A percentile compares a stretch with the other conserved stretches of the same genome.
These are phyloP conservation scores for Fusarium ramigenum DNA, from an alignment of 2,329 filamentous ascomycete species.

Conservation along the genomic window DNA sequence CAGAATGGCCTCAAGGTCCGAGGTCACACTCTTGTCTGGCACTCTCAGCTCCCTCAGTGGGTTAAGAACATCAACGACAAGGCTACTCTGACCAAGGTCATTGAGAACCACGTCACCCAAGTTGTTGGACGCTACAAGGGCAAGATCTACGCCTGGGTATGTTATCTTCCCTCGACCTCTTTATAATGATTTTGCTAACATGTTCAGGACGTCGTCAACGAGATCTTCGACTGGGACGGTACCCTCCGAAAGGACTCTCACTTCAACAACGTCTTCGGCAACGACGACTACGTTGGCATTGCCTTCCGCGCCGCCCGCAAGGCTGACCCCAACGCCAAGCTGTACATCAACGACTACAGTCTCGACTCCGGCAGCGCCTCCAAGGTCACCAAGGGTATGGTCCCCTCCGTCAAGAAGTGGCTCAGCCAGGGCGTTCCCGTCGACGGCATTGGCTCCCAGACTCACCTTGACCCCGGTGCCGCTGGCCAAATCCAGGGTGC, in stretches of 20 bases:
- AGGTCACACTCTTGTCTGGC: constrained; percentile 74
- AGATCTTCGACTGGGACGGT: constrained; percentile 72
- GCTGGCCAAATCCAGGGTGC: constrained; percentile 55
- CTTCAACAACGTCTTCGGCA: constrained; percentile 74
- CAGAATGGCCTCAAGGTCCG: constrained; percentile 64
- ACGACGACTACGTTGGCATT: constrained; percentile 75
- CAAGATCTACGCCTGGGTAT: constrained; percentile 56
- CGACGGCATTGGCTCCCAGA: constrained; percentile 66
- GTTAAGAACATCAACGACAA: constrained; percentile 65
- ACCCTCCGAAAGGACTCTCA: constrained; percentile 64
- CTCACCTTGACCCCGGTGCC: constrained; percentile 55
- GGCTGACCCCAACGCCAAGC: constrained; percentile 72
- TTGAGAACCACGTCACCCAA: constrained; percentile 67
- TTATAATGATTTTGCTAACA: constrained; percentile 34
- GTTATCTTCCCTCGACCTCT: rapidly evolving
- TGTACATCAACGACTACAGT: constrained; percentile 82
- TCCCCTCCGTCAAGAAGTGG: constrained; percentile 70
- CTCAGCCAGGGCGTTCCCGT: constrained; percentile 62
- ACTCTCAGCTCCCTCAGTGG: constrained; percentile 69
- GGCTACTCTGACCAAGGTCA: constrained; percentile 60
- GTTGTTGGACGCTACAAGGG: constrained; percentile 69
- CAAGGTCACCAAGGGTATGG: constrained; percentile 68
- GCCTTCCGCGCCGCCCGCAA: constrained; percentile 74
- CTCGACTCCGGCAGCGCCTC: constrained; percentile 67
- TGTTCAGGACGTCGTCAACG: constrained; percentile 66